Evolutionary conservation across 371 early-diverging fungal genomes (phyloP), one percentile per base, ranked within the genome.

Genomic region (Astathelohania contejeani): DNA sequence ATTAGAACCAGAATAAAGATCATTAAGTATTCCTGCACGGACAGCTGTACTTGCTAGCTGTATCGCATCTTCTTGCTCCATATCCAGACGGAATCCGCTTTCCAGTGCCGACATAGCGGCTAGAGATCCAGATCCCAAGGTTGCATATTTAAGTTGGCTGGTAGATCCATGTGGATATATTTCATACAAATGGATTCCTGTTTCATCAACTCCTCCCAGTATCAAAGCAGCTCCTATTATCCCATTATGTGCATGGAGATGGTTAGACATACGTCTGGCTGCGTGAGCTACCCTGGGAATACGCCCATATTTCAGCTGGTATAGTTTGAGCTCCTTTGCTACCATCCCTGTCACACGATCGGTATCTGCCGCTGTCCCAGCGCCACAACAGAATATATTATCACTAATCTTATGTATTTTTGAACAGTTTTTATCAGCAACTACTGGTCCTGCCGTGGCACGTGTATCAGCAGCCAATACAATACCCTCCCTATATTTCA

Each of bases 311-410:
- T 81, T 77, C 42, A 90, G 78, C 37, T 81, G 70, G 70, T 92
- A 94, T 60, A 93, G 78, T 69, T 86, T 88, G 55, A 95, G 78
- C 72, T 90, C 83, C 61, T 84, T 85, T 57, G 83, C 79, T 61
- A 91, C 89, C 75, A 90, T 79, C 51, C 78, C 80, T 23, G 93
- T 93, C 0, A 93, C 88, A 66, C 85, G 83, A 66, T 88, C 86
- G 22, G 93, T 93, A 77, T 97, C 98, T 9, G 95, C 98, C 28
- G 96, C 95, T 18, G 96, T 95, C 67, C 98, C 96, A 22, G 96
- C 98, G 64, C 98, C 96, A 74, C 92, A 90, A 75, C 94, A 92
- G 77, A 88, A 91, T 79, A 97, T 93, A 76, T 94, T 94, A 64
- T 92, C 92, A 43, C 92, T 84, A 56, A 97, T 78, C 66, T 87